phyloP scores from a whole-genome alignment of 225 moss, liverwort and hornwort genomes.

The Neckera pumila region DNA sequence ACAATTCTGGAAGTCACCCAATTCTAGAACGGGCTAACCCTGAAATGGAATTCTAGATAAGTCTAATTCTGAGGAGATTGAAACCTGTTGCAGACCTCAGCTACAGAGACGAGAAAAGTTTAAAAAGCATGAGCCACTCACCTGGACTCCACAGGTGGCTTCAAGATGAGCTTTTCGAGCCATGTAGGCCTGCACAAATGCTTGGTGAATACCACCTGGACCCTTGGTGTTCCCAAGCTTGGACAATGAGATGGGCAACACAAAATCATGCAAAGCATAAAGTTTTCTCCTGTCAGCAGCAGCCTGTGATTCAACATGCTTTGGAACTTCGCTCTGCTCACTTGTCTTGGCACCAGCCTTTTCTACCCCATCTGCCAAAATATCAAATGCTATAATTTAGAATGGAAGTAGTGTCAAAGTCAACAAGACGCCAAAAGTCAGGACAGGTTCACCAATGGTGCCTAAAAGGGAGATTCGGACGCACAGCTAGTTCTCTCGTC shows the following conservation, averaged over 20 bases:
- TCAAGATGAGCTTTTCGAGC: constrained; percentile 81
- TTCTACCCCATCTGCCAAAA: constrained; percentile 23
- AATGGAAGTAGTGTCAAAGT: not conserved
- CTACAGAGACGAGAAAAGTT: not conserved
- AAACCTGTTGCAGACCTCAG: too few species aligned
- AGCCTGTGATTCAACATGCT: constrained; percentile 37
- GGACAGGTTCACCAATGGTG: not conserved
- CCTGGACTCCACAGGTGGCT: constrained; percentile 73
- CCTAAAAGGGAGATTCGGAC: not conserved
- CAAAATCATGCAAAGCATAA: constrained; percentile 81
- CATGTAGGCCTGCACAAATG: constrained; percentile 91
- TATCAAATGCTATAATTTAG: not conserved
- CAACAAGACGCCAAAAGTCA: not conserved
- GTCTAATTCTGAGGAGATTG: not conserved
- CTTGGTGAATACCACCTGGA: constrained; percentile 61
- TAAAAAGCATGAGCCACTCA: not conserved
- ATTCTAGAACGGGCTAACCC: not conserved
- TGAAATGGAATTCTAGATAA: not conserved
- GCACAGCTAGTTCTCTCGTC: not conserved
- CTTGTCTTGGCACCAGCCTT: constrained; percentile 10
- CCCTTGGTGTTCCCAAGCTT: constrained; percentile 66
- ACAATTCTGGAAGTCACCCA: not conserved
- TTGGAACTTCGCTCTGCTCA: constrained; percentile 19
- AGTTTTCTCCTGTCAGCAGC: constrained; percentile 59
- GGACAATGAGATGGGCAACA: constrained; percentile 56